A percentile compares a stretch with the other conserved stretches of the same genome.
Conservation (phyloP, 106 monocot genomes). For the Acorus calamus region DNA sequence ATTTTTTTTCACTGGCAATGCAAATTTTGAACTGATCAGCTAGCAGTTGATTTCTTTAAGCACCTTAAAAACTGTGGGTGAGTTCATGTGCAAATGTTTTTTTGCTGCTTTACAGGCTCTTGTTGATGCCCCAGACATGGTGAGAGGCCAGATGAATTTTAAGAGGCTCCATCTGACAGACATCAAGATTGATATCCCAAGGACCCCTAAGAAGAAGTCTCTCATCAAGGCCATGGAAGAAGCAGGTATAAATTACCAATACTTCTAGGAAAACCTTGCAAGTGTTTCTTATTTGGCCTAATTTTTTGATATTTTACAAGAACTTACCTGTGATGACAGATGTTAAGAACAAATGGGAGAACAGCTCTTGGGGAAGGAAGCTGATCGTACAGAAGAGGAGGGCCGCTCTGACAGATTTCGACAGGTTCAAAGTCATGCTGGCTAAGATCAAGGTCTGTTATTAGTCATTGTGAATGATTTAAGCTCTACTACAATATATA, state of each 20-base stretch:
- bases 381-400: conserved; percentile 81
- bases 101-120: conserved; percentile 34
- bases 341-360: conserved; percentile 85
- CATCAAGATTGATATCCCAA: conserved; percentile 78
- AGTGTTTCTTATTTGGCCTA: neutral
- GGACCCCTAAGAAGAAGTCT: conserved; percentile 71
- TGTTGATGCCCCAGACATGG: conserved; percentile 86
- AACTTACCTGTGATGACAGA: conserved; percentile 21
- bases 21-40: too few relatives aligned
- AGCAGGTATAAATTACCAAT: conserved; percentile 33
- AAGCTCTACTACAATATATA: neutral
- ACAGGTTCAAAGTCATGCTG: conserved; percentile 80
- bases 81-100: neutral
- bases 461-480: neutral
- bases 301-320: neutral
- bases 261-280: neutral
- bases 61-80: neutral
- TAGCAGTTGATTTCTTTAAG: too few relatives aligned
- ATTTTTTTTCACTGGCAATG: too few relatives aligned
- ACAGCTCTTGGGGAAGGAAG: conserved; percentile 77
- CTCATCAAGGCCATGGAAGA: conserved; percentile 74
- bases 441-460: conserved; percentile 65
- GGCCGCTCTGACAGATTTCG: conserved; percentile 71
- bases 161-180: conserved; percentile 84
- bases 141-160: conserved; percentile 75